A percentile compares a stretch with the other conserved stretches of the same genome.
Conservation (phyloP, 805 yeast species). For the Lipomyces mesembrius region DNA sequence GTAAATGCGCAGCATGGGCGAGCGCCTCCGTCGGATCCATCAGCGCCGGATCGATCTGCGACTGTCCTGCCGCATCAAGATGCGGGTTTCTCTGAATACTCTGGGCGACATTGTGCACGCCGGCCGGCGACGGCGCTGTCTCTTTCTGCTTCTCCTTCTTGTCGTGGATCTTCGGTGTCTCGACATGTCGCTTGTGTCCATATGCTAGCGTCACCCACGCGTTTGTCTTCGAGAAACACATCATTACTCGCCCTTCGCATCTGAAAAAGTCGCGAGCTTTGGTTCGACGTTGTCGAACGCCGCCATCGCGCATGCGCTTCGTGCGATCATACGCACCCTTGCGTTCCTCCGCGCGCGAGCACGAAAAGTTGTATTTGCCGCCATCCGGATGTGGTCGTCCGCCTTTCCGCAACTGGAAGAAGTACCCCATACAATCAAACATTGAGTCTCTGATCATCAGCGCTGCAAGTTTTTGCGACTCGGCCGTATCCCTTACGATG, state of each 20-base stretch:
- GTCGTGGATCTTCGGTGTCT: conserved; percentile 35
- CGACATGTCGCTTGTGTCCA: conserved; percentile 31
- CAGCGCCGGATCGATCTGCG: conserved; percentile 30
- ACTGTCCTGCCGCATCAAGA: conserved; percentile 1
- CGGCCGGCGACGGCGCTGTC: not conserved
- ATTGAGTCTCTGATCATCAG: conserved; percentile 33
- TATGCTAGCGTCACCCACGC: conserved; percentile 34
- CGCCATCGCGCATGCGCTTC: conserved; percentile 37
- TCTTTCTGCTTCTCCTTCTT: conserved; percentile 18
- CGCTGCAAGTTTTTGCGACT: conserved; percentile 35
- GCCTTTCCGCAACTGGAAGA: conserved; percentile 36
- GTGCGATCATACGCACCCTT: conserved; percentile 36
- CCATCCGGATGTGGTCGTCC: conserved; percentile 37
- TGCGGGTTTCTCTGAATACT: not conserved
- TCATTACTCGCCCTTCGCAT: conserved; percentile 34
- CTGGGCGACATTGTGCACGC: not conserved
- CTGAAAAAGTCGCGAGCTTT: conserved; percentile 32
- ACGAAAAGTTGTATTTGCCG: conserved; percentile 35
- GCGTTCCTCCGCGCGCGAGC: conserved; percentile 37
- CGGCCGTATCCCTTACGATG: conserved; percentile 33
- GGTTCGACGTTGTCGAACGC: conserved; percentile 36
- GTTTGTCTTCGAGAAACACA: conserved; percentile 34
- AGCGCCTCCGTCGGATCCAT: conserved; percentile 26
- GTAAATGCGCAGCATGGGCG: conserved; percentile 13
- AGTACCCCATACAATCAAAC: conserved; percentile 34